phyloP scores from a whole-genome alignment of 495 filamentous ascomycete genomes.

The Penicillium angulare region DNA sequence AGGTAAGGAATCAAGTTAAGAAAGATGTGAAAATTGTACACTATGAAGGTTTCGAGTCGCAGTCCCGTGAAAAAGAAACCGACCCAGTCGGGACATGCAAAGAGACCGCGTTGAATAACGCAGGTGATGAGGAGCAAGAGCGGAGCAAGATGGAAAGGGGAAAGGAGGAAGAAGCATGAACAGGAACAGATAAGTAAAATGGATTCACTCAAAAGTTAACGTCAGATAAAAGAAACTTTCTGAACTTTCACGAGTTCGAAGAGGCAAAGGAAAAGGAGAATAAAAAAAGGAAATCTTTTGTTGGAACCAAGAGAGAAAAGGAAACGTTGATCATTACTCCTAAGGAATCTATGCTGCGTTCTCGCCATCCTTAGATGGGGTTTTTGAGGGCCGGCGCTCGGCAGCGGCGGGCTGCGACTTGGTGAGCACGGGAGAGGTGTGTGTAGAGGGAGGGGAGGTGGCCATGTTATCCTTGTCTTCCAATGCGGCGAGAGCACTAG shows the following conservation, averaged over 20 bases:
- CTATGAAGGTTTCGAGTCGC: slow-evolving; percentile 25
- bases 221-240: too few relatives aligned
- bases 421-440: slow-evolving; percentile 54
- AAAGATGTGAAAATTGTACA: slow-evolving; percentile 35
- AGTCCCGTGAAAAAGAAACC: slow-evolving; percentile 20
- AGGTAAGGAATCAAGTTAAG: slow-evolving; percentile 4
- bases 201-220: too few relatives aligned
- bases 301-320: slow-evolving; percentile 26
- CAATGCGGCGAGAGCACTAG: slow-evolving; percentile 57
- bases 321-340: slow-evolving; percentile 49
- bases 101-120: slow-evolving; percentile 12
- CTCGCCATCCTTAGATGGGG: slow-evolving; percentile 47
- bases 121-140: slow-evolving; percentile 12
- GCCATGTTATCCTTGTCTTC: slow-evolving; percentile 57
- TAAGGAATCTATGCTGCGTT: slow-evolving; percentile 46
- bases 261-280: slow-evolving; percentile 22
- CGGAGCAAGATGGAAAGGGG: slow-evolving; percentile 20
- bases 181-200: not conserved
- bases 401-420: slow-evolving; percentile 51
- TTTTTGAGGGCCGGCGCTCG: slow-evolving; percentile 48
- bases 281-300: slow-evolving; percentile 38
- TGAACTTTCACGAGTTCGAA: too few relatives aligned
- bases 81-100: slow-evolving; percentile 39
- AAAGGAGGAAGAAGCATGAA: slow-evolving; percentile 12
- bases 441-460: slow-evolving; percentile 57